A percentile compares a stretch with the other conserved stretches of the same genome.
Conservation (phyloP, 441 rosid species). For the Gossypium lobatum region DNA sequence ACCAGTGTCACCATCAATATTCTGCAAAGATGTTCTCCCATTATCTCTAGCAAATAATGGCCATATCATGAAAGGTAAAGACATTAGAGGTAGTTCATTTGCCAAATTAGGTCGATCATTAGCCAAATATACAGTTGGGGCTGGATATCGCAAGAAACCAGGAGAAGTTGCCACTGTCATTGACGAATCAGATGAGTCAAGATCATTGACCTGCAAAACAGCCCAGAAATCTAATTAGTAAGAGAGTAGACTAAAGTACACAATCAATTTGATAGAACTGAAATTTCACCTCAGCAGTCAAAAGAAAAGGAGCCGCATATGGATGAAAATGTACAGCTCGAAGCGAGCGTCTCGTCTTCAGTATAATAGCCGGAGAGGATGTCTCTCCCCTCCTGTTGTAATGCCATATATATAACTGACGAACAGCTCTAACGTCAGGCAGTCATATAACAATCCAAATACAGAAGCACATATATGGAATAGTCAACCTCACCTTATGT, state of each 20-base stretch:
- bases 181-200: slow-evolving; percentile 82
- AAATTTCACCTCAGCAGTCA: slow-evolving; percentile 86
- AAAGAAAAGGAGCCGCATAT: slow-evolving; percentile 81
- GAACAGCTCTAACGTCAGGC: slow-evolving; percentile 16
- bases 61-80: slow-evolving; percentile 53
- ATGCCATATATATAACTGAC: slow-evolving; percentile 83
- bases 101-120: slow-evolving; percentile 49
- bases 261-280: slow-evolving; percentile 14
- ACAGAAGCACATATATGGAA: slow-evolving; percentile 12
- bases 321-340: slow-evolving; percentile 99
- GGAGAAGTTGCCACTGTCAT: slow-evolving; percentile 85
- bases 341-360: slow-evolving; percentile 86
- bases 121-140: slow-evolving; percentile 68
- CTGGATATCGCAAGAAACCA: slow-evolving; percentile 79
- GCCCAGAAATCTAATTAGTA: slow-evolving; percentile 26
- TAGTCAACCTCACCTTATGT: slow-evolving; percentile 65
- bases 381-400: slow-evolving; percentile 72
- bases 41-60: slow-evolving; percentile 61
- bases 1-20: slow-evolving; percentile 36
- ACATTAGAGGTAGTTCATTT: slow-evolving; percentile 63
- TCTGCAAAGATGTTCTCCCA: slow-evolving; percentile 44
- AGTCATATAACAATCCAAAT: slow-evolving; percentile 9
- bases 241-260: slow-evolving; percentile 17
- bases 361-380: slow-evolving; percentile 66
- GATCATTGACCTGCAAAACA: slow-evolving; percentile 92